Evolutionary conservation across 2,329 filamentous ascomycete genomes (phyloP), one percentile per base, ranked within the genome.

Genomic region (Arthrobotrys musiformis): DNA sequence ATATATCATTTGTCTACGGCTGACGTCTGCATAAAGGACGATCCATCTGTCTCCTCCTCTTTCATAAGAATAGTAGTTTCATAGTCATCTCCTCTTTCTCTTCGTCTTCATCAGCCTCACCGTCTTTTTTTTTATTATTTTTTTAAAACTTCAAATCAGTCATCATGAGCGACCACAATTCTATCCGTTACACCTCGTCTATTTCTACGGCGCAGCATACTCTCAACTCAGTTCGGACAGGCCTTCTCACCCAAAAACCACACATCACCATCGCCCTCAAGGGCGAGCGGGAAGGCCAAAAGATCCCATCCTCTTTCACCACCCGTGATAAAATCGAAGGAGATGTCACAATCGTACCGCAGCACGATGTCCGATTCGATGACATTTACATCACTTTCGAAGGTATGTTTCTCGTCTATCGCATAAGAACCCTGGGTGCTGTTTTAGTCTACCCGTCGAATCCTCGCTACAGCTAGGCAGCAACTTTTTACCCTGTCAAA

Each of bases 281-380:
- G 26, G 79, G 78, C 15, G 80, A 81, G 44, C 24, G 48, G 13
- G 60, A 79, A 7, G 61, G 63, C 24, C 70, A 70, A 22, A 56
- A 44, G 9, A 46, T 69, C 35, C 72, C 77, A 26, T 78, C 79
- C 48, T 56, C 78, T 24, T 81, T 79, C 66, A 89, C 88, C 1
- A 89, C 88, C 6, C 84, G 87, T 80, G 89, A 90, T 79, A 85
- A 83, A 58, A 86, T 90, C 66, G 84, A 88, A 68, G 89, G 89
- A 11, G 85, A 84, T 26, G 86, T 87, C 4, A 84, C 82, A 17
- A 84, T 90, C 67, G 85, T 84, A 22, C 84, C 86, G 2, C 82
- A 84, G n/a, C 82, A 84, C 56, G 87, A 89, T 61, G 88, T 85
- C 2, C 83, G 83, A 37, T 90, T 90, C 79, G 88, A 90, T 56